Evolutionary conservation across 202 grass and related monocot genomes (phyloP).

Genomic region (Brachypodium distachyon): DNA sequence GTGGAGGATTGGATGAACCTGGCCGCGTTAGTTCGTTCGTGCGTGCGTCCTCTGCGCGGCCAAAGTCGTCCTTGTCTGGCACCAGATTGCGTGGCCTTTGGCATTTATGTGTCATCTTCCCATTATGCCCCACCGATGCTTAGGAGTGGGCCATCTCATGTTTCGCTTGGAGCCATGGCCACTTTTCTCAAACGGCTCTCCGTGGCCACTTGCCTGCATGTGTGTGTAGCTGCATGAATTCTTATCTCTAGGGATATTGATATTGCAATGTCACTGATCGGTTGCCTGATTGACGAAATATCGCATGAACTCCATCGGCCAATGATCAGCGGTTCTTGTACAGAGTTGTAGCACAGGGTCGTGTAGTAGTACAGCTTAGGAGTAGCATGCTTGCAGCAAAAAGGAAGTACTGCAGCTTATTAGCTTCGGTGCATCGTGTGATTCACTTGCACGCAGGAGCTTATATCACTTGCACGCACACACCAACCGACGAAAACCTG

Average conservation of each 20-base stretch:
- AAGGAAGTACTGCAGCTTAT: no score
- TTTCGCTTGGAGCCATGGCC: not conserved
- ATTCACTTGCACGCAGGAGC: no score
- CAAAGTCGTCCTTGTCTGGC: not conserved
- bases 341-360: not conserved
- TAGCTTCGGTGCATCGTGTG: no score
- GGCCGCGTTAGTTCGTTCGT: not conserved
- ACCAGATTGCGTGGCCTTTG: not conserved
- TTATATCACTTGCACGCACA: no score
- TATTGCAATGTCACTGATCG: no score
- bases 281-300: not conserved
- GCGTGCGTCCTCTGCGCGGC: not conserved
- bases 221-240: no score
- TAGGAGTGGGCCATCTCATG: not conserved
- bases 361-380: not conserved
- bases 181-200: no score
- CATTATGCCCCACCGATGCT: not conserved
- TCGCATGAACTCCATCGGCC: not conserved
- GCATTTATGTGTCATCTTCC: not conserved
- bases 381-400: no score
- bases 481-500: no score
- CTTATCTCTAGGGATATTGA: not conserved
- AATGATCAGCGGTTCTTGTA: not conserved
- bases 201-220: no score
- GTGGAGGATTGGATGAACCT: constrained; percentile 13